Evolutionary conservation across 129 eudicot genomes (phyloP), one percentile per base, ranked within the genome.

Genomic region (Chrysanthemum makinoi): DNA sequence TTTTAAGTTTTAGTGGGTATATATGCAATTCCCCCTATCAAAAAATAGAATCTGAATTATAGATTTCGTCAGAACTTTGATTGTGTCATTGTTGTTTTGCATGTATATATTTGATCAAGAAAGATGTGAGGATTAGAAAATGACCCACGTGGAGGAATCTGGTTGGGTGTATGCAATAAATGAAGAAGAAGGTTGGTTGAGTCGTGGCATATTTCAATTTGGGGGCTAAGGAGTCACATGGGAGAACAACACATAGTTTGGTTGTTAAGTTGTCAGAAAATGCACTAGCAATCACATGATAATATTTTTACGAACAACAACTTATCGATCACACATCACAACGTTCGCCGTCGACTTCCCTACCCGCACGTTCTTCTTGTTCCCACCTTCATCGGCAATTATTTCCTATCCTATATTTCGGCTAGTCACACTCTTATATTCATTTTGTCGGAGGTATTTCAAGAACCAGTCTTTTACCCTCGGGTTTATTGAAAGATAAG

Each of bases 151-250:
- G 74, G 52, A 0, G 10, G 63, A 49, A 2, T 6, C 2, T 75
- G n/a, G 12, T 48, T 58, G 69, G 74, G 16, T 3, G 10, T 0
- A 3, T 30, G 66, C 19, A 44, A 70, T 77, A 12, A 44, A 70
- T 62, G 81, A 53, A 53, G 60, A 22, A 52, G 72, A 62, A 62
- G 50, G 72, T 24, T 58, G 50, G 72, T 24, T 58, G 4, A 50
- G 13, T 51, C 71, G 81, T 77, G 81, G 76, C 81, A 35, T 77
- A 64, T 17, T 62, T 48, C n/a, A n/a, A 69, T 76, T 76, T 43
- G 75, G 55, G 68, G 80, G 56, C 15, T 30, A 60, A 58, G 33
- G n/a, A 47, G 56, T 50, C 80, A 76, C 81, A 70, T 77, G 81
- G 76, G 64, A 30, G 11, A 60, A 69, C 80, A 76, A 44, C 76